Percentiles rank a stretch among this genome's conserved stretches.
phyloP scores from a whole-genome alignment of 1,284 basidiomycete species.

The Papiliotrema nemorosa region DNA sequence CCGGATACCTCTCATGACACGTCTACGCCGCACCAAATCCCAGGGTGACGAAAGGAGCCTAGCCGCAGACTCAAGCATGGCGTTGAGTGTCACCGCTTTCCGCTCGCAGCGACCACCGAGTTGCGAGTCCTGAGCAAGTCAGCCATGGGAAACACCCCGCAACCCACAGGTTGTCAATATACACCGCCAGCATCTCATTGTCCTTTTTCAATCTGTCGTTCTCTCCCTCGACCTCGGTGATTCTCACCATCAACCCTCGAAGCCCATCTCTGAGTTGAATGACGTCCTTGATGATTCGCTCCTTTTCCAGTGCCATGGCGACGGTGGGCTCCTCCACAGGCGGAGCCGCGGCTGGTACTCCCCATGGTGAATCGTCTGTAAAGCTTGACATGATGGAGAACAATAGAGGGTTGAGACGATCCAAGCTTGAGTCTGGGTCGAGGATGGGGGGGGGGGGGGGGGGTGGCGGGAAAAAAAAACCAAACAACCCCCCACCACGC shows the following conservation, averaged over 20 bases:
- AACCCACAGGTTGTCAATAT: constrained; percentile 48
- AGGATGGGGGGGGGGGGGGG: neutral
- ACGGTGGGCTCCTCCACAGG: constrained; percentile 25
- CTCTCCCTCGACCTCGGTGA: constrained; percentile 42
- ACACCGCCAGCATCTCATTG: constrained; percentile 45
- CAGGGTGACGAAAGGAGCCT: no score
- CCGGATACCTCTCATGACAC: no score
- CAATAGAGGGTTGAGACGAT: no score
- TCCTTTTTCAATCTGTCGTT: constrained; percentile 42
- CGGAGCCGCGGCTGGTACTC: constrained; percentile 1
- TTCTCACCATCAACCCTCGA: constrained; percentile 36
- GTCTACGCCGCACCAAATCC: no score
- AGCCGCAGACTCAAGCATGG: no score
- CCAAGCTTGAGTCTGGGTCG: no score
- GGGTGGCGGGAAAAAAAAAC: neutral
- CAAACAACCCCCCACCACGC: neutral
- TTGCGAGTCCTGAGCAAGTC: constrained; percentile 39
- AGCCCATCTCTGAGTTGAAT: constrained; percentile 40
- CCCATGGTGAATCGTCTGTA: constrained; percentile 9
- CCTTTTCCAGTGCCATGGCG: constrained; percentile 39
- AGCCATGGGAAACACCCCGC: neutral
- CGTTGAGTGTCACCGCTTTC: constrained; percentile 36
- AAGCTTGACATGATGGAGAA: neutral
- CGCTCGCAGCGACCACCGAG: constrained; percentile 44
- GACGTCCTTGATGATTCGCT: constrained; percentile 43